Evolutionary conservation across 495 filamentous ascomycete genomes (phyloP), one percentile per base, ranked within the genome.

Genomic region (Lentithecium fluviatile): DNA sequence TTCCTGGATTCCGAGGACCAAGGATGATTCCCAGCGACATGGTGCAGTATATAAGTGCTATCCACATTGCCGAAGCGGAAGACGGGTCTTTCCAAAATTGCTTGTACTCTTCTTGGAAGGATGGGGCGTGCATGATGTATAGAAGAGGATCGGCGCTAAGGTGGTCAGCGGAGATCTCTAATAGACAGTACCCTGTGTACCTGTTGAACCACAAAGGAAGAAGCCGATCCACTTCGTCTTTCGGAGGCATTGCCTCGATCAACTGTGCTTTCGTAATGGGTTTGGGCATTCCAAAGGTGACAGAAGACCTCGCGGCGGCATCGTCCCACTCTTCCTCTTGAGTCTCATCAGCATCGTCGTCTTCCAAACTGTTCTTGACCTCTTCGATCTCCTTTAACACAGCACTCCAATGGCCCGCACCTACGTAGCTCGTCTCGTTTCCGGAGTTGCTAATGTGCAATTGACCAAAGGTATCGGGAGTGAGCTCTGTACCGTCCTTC

Each of bases 321-420:
- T 64, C 52, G 45, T 61, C 64, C 57, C 56, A 58, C 11, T 34
- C 53, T 25, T 66, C 53, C 23, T 55, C 62, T 6, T 55, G 36
- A 11, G 36, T 11, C 15, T 60, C 57, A 19, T 43, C 37, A 17
- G 32, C 60, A 1, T 66, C 67, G 6, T 56, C 42, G 1, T 65
- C 56, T 1, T 66, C 56, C 13, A 70, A 34, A 25, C 60, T 69
- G 32, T 70, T 53, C 52, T 67, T 59, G 36, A 66, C 58, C n/a
- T 66, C 67, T 25, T 55, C 66, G 60, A 89, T 85, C 80, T 96
- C 91, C 60, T 84, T 82, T 59, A 98, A 75, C 51, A 98, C 85
- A 20, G 88, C 83, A 54, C 88, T 89, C 93, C 94, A 97, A 73
- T 97, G 90, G 21, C 87, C 86, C 56, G 91, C 88, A 42, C 91